These are phyloP conservation scores for Leccinellum luteum DNA, from an alignment of 768 basidiomycete genomes.

Conservation along the genomic window DNA sequence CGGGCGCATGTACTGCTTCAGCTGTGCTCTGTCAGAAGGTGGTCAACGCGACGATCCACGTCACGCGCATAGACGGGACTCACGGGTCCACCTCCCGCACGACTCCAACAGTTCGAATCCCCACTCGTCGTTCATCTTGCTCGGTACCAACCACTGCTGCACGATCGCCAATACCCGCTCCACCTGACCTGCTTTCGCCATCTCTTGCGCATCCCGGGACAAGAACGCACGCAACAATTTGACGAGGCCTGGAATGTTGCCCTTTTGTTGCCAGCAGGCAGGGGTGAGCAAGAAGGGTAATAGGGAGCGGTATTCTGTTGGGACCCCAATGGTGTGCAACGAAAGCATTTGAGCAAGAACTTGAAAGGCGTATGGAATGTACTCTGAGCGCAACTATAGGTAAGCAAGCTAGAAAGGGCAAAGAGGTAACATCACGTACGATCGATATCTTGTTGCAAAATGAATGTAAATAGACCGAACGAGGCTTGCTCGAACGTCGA, in stretches of 20 bases:
- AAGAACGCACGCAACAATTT: slow-evolving; percentile 85
- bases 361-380: slow-evolving; percentile 97
- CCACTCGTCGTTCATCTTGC: slow-evolving; percentile 84
- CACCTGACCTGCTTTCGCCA: slow-evolving; percentile 71
- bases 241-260: slow-evolving; percentile 91
- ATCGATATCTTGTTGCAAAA: slow-evolving; percentile 90
- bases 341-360: slow-evolving; percentile 95
- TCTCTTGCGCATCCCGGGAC: slow-evolving; percentile 60
- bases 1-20: slow-evolving; percentile 73
- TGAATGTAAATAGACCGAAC: slow-evolving; percentile 83
- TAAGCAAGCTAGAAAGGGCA: not conserved
- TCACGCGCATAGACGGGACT: slow-evolving; percentile 30
- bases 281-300: slow-evolving; percentile 84
- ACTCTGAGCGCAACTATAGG: slow-evolving; percentile 50
- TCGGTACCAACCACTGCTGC: slow-evolving; percentile 87
- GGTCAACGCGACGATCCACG: not conserved
- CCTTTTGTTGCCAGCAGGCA: slow-evolving; percentile 88
- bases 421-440: slow-evolving; percentile 46
- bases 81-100: slow-evolving; percentile 73
- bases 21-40: slow-evolving; percentile 43
- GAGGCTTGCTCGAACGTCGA: slow-evolving; percentile 75
- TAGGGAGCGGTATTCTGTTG: slow-evolving; percentile 73
- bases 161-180: slow-evolving; percentile 79
- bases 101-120: slow-evolving; percentile 85
- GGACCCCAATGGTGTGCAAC: slow-evolving; percentile 63